Conservation (phyloP, 768 basidiomycete species). For the Lentinula lateritia region DNA sequence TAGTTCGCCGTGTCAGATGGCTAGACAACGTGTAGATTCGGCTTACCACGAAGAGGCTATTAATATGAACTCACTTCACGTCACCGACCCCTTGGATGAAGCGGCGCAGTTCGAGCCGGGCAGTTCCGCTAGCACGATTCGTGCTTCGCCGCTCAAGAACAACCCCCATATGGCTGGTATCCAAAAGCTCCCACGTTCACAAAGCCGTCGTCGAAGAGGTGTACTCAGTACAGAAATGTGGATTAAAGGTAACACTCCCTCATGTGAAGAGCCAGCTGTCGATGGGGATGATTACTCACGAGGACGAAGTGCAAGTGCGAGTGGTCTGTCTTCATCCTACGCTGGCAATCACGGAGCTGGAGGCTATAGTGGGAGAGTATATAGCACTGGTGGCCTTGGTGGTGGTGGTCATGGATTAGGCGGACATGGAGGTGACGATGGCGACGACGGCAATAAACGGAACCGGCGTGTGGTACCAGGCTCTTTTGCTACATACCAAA, state of each 20-base stretch:
- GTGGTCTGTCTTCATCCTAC: constrained; percentile 3
- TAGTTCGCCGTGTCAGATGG: neutral
- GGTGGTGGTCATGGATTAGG: constrained; percentile 14
- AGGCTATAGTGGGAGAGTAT: constrained; percentile 3
- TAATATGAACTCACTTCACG: neutral
- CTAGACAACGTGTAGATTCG: neutral
- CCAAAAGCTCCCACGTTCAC: neutral
- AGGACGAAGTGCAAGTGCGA: constrained; percentile 12
- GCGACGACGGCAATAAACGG: constrained; percentile 26
- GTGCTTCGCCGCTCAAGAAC: neutral
- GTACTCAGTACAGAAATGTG: constrained; percentile 1
- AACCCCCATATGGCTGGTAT: neutral
- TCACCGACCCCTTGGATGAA: neutral
- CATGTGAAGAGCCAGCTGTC: neutral
- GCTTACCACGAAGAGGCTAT: neutral
- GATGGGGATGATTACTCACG: constrained; percentile 9
- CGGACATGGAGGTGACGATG: constrained; percentile 30
- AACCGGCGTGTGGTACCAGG: neutral
- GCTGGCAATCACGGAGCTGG: constrained; percentile 16
- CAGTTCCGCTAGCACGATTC: constrained; percentile 27
- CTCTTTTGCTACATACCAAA: constrained; percentile 26
- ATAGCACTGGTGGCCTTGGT: constrained; percentile 5
- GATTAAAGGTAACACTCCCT: neutral
- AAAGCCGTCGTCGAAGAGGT: neutral
- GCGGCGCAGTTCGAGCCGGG: constrained; percentile 24